Evolutionary conservation across 805 yeast genomes (phyloP).

Genomic region (Pichia deserticola): DNA sequence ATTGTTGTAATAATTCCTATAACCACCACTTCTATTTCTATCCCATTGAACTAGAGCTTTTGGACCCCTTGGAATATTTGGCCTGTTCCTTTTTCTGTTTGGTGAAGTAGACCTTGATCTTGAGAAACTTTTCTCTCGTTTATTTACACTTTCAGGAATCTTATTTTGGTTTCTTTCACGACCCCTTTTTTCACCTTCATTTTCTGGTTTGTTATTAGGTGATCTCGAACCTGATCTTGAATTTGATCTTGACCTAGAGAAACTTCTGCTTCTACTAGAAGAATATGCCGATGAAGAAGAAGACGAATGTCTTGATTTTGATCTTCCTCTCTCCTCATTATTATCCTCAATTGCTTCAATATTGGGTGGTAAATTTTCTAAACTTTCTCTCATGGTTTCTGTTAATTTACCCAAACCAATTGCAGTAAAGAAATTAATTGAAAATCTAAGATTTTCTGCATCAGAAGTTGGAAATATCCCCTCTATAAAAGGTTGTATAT

Average conservation of each 20-base stretch:
- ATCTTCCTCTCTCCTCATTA: conserved; percentile 2
- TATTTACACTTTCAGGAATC: no score
- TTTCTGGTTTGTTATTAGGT: not conserved
- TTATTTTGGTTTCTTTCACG: no score
- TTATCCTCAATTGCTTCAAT: conserved; percentile 12
- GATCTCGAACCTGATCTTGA: not conserved
- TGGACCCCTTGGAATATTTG: not conserved
- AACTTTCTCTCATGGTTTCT: conserved; percentile 61
- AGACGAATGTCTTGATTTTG: conserved; percentile 15
- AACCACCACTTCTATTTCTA: not conserved
- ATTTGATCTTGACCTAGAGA: conserved; percentile 13
- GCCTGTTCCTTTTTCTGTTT: not conserved
- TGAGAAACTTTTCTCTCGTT: conserved; percentile 7
- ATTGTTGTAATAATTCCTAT: not conserved
- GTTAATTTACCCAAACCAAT: conserved; percentile 82
- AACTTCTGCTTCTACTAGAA: conserved; percentile 10
- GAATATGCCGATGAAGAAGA: conserved; percentile 15
- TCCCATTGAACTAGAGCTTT: not conserved
- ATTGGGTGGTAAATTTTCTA: conserved; percentile 19
- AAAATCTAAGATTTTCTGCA: conserved; percentile 53
- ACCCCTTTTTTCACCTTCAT: no score
- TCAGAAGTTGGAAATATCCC: conserved; percentile 63
- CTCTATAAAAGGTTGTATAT: conserved; percentile 37
- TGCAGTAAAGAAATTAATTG: conserved; percentile 89
- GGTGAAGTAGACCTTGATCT: conserved; percentile 13